These are phyloP conservation scores for Sparassis latifolia DNA, from an alignment of 1,284 basidiomycete genomes.

Conservation along the genomic window DNA sequence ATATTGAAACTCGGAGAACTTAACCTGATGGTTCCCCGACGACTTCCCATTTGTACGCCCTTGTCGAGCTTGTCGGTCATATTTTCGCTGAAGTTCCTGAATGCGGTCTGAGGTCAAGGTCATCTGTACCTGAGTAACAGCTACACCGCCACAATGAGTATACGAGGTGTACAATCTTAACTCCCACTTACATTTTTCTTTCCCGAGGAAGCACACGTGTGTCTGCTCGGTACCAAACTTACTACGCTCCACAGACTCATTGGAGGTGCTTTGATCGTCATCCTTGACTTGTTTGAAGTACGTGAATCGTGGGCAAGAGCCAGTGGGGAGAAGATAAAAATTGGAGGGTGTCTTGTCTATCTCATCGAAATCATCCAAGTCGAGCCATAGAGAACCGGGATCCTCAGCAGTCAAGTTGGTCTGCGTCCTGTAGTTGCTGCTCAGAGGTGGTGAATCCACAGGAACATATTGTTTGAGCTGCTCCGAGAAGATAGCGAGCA, in stretches of 20 bases:
- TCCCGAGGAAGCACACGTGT: constrained; percentile 81
- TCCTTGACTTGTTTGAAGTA: constrained; percentile 62
- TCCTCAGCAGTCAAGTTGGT: constrained; percentile 35
- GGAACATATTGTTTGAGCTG: constrained; percentile 54
- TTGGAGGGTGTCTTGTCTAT: constrained; percentile 57
- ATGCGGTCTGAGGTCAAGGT: constrained; percentile 56
- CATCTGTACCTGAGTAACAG: constrained; percentile 67
- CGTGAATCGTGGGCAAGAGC: constrained; percentile 78
- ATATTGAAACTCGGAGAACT: no score
- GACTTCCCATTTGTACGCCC: no score
- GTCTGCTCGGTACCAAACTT: constrained; percentile 90
- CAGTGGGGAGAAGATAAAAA: constrained; percentile 63
- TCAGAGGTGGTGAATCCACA: constrained; percentile 36
- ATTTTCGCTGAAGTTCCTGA: constrained; percentile 33
- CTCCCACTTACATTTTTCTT: constrained; percentile 55
- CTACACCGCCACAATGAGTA: constrained; percentile 23
- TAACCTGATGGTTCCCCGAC: no score
- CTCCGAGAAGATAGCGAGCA: constrained; percentile 76
- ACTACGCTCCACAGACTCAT: constrained; percentile 38
- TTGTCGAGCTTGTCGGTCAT: no score
- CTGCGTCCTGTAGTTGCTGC: constrained; percentile 43
- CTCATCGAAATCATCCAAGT: constrained; percentile 83
- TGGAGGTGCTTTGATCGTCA: constrained; percentile 27
- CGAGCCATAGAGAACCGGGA: constrained; percentile 59
- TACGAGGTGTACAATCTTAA: background rate